Base-by-base conservation (phyloP, 106 monocot species). In the Ottelia alismoides region DNA sequence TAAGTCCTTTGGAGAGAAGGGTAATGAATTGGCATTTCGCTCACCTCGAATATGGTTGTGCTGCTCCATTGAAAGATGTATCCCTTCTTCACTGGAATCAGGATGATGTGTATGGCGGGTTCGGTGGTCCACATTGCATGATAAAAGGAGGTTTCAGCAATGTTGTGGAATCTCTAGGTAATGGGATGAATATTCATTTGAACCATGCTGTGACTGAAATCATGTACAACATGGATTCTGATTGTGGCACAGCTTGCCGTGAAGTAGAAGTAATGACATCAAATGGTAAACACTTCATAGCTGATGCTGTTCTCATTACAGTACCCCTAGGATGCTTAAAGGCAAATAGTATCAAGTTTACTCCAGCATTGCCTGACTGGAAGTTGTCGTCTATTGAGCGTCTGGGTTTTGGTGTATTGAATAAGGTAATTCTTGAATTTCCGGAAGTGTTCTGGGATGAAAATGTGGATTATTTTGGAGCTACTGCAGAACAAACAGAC, bases 1-100 rank as follows among this genome's bases (percentile, higher is more conserved):
- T 98, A 47, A 79, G 64, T 70, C 85, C 85, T 54, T 74, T 90
- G 29, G 96, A 98, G 58, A 76, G 96, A 56, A 76, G 96, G 68
- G 90, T 98, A 51, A 89, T 98, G 89, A 67, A 98, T 72, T 98
- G 96, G 96, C 96, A 98, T 65, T 90, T 82, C 53, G 96, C 96
- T 47, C 85, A 98, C 63, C 71, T 98, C 67, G 96, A 98, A 60
- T 98, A 98, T 66, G 96, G 96, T 24, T 98, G 96, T 74, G 96
- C 96, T 78, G 82, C 96, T 17, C 46, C 57, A 48, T 79, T 98
- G 14, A 83, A 98, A 57, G 74, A 89, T 45, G 89, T 98, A 27
- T 98, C 96, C 26, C 82, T 98, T 56, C 82, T 80, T 53, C 67
- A 85, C 29, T 98, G 96, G 96, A 98, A 98, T 72, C 96, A 98